These are phyloP conservation scores for Candida morakotiae DNA, from an alignment of 805 yeast species.

Conservation along the genomic window DNA sequence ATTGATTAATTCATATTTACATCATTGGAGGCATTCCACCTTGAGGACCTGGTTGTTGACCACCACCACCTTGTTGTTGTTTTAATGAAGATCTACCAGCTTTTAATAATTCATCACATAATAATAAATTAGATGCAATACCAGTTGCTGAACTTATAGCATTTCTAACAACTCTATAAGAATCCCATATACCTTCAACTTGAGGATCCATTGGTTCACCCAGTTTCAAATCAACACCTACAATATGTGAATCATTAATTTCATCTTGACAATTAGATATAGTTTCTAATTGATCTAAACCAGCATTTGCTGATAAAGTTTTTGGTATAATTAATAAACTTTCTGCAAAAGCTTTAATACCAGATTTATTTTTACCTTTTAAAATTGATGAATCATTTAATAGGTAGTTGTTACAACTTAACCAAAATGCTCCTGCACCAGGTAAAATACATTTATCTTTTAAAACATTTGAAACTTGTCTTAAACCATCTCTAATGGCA, in stretches of 20 bases:
- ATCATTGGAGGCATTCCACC: slow-evolving; percentile 4
- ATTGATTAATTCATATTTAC: too few species aligned
- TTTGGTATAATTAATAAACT: slow-evolving; percentile 89
- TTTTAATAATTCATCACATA: slow-evolving; percentile 93
- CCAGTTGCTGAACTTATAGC: slow-evolving; percentile 91
- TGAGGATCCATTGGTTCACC: slow-evolving; percentile 97
- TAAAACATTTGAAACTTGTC: slow-evolving; percentile 89
- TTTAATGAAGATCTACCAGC: slow-evolving; percentile 95
- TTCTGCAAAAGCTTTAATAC: slow-evolving; percentile 91
- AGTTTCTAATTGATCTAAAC: slow-evolving; percentile 88
- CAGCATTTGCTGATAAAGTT: slow-evolving; percentile 87
- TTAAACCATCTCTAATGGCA: slow-evolving; percentile 94
- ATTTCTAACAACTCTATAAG: slow-evolving; percentile 89
- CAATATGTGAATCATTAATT: slow-evolving; percentile 71
- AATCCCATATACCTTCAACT: slow-evolving; percentile 94
- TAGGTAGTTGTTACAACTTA: slow-evolving; percentile 73
- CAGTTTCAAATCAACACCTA: slow-evolving; percentile 84
- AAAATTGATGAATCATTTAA: slow-evolving; percentile 45
- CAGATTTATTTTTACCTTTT: slow-evolving; percentile 85
- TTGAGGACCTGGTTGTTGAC: slow-evolving; percentile 11
- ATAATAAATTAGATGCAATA: slow-evolving; percentile 83
- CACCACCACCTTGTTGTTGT: slow-evolving; percentile 38
- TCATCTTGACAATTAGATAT: slow-evolving; percentile 88
- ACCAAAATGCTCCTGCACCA: slow-evolving; percentile 95
- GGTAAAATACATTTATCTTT: slow-evolving; percentile 85